phyloP scores from a whole-genome alignment of 108 stramenopile genomes.

The Skeletonema menzelii region DNA sequence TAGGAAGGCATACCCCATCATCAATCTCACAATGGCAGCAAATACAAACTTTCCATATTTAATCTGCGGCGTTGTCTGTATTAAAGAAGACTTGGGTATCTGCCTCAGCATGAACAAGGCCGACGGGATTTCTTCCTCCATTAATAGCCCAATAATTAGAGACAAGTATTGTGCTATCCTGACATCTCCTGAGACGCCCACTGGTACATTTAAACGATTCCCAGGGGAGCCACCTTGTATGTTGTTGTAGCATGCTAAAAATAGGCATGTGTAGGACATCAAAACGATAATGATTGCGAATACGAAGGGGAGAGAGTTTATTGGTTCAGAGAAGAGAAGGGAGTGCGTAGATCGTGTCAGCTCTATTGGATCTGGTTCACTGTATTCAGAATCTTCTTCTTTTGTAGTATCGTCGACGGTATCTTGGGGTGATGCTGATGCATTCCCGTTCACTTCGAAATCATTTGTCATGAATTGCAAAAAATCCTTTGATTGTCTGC shows the following conservation, averaged over 20 bases:
- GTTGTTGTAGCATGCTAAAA: conserved; percentile 15
- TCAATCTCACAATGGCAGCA: neutral
- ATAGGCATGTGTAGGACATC: conserved; percentile 8
- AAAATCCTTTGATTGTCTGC: neutral
- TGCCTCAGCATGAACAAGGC: conserved; percentile 13
- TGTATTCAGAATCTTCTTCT: neutral
- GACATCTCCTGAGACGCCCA: conserved; percentile 6
- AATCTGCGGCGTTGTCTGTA: neutral
- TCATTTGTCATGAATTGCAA: neutral
- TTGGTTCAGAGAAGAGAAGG: conserved; percentile 23
- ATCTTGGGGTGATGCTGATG: neutral
- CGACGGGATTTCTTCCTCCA: conserved; percentile 40
- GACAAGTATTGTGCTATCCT: conserved; percentile 24
- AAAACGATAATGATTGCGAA: conserved; percentile 8
- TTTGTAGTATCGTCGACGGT: neutral
- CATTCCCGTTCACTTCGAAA: neutral
- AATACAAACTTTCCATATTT: conserved; percentile 6
- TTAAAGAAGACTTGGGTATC: conserved; percentile 23
- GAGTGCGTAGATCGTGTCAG: conserved; percentile 24
- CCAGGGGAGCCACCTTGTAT: neutral
- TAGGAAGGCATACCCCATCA: neutral
- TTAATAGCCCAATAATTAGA: conserved; percentile 4
- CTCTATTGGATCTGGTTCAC: conserved; percentile 9
- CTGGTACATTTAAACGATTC: conserved; percentile 15
- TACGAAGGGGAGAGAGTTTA: conserved; percentile 19